Percentiles rank a stretch among this genome's conserved stretches.
Evolutionary conservation across 2,329 filamentous ascomycete species (phyloP).

Genomic region (Didymella exigua): DNA sequence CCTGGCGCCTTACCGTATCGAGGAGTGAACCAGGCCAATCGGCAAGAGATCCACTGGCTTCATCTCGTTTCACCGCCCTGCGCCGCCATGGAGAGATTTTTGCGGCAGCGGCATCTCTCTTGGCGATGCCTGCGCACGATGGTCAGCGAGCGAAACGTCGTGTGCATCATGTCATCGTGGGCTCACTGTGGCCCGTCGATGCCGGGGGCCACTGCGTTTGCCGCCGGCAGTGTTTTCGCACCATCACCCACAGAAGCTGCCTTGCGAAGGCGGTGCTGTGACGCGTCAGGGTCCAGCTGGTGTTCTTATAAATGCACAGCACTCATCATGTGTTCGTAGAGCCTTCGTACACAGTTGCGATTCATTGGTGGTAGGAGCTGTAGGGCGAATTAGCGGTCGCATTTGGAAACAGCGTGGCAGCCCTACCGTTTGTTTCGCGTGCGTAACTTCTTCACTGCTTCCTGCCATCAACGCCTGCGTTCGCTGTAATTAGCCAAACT

Average conservation of each 20-base stretch:
- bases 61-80: slow-evolving; percentile 28
- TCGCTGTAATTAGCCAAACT: too few relatives aligned
- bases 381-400: slow-evolving; percentile 3
- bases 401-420: background rate
- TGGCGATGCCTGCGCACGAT: slow-evolving; percentile 26
- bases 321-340: slow-evolving; percentile 1
- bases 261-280: slow-evolving; percentile 14
- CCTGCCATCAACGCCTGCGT: background rate
- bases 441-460: background rate
- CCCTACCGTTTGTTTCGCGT: background rate
- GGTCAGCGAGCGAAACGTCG: slow-evolving; percentile 5
- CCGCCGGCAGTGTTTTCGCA: slow-evolving; percentile 3
- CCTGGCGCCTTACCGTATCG: slow-evolving; percentile 19
- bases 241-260: slow-evolving; percentile 1
- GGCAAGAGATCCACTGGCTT: slow-evolving; percentile 6
- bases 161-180: slow-evolving; percentile 31
- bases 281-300: slow-evolving; percentile 12
- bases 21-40: slow-evolving; percentile 18
- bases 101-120: slow-evolving; percentile 20
- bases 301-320: slow-evolving; percentile 2
- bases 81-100: slow-evolving; percentile 27
- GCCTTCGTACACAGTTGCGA: slow-evolving; percentile 2
- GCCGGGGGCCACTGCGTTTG: slow-evolving; percentile 5
- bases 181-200: slow-evolving; percentile 19
- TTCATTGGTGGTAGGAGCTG: slow-evolving; percentile 6